Percentiles rank a stretch among this genome's conserved stretches.
Evolutionary conservation across 306 rosid genomes (phyloP).

Genomic region (Mimosa bimucronata): DNA sequence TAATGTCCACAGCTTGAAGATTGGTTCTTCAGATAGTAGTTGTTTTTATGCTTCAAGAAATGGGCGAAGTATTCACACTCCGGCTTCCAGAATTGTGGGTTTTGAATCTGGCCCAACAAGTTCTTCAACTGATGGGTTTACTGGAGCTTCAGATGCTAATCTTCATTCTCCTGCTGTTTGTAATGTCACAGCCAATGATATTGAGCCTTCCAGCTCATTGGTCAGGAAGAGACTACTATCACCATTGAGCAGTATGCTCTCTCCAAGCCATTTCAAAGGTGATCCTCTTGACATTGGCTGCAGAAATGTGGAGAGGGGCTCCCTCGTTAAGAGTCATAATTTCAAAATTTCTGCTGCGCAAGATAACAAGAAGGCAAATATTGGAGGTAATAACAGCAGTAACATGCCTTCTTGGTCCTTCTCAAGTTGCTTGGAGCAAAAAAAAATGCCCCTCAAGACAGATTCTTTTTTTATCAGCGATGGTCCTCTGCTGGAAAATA

Average conservation of each 20-base stretch:
- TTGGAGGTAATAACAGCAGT: conserved; percentile 59
- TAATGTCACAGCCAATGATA: conserved; percentile 44
- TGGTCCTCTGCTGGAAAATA: conserved; percentile 61
- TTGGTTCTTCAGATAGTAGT: conserved; percentile 56
- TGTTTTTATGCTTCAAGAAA: conserved; percentile 44
- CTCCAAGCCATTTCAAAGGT: conserved; percentile 66
- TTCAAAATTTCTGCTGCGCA: conserved; percentile 41
- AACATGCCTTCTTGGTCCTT: conserved; percentile 55
- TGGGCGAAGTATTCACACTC: conserved; percentile 59
- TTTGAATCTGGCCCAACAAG: conserved; percentile 65
- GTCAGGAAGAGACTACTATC: conserved; percentile 87
- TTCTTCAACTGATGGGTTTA: conserved; percentile 50
- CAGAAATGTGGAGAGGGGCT: conserved; percentile 43
- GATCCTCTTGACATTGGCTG: conserved; percentile 69
- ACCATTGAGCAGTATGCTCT: conserved; percentile 82
- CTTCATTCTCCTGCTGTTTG: conserved; percentile 43
- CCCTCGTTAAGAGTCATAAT: conserved; percentile 43
- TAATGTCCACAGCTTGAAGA: conserved; percentile 65
- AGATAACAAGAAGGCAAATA: conserved; percentile 89
- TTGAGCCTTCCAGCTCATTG: conserved; percentile 53
- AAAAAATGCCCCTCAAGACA: conserved; percentile 26
- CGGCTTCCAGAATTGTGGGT: conserved; percentile 92
- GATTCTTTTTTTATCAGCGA: conserved; percentile 49
- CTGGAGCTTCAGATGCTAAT: conserved; percentile 42
- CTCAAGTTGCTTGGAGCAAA: conserved; percentile 61